Evolutionary conservation across 2,329 filamentous ascomycete genomes (phyloP).

Genomic region (Pseudocercospora pini-densiflorae): DNA sequence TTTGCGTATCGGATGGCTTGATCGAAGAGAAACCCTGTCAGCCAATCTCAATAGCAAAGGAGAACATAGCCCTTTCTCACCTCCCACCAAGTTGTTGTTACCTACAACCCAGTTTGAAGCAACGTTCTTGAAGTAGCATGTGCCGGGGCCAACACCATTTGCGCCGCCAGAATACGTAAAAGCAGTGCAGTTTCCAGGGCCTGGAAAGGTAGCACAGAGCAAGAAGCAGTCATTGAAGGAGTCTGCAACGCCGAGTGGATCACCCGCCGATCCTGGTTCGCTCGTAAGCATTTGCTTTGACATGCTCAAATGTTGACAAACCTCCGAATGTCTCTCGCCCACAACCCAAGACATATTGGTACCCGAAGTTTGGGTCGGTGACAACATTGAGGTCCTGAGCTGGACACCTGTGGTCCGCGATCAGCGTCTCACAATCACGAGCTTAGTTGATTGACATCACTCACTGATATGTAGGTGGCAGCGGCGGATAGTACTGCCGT

Average conservation of each 20-base stretch:
- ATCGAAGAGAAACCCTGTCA: not conserved
- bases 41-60: not conserved
- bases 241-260: not conserved
- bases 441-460: not conserved
- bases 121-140: slow-evolving; percentile 3
- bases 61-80: not conserved
- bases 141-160: not conserved
- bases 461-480: slow-evolving; percentile 7
- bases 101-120: not conserved
- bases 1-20: not conserved
- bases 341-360: slow-evolving; percentile 11
- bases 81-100: not conserved
- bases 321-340: not conserved
- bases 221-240: slow-evolving; percentile 16
- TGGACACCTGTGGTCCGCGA: slow-evolving; percentile 5
- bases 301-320: not conserved
- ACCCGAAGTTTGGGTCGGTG: slow-evolving; percentile 11
- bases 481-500: not conserved
- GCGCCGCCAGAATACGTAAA: slow-evolving; percentile 7
- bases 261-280: not conserved
- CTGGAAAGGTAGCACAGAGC: not conserved
- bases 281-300: not conserved
- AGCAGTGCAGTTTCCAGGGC: slow-evolving; percentile 9
- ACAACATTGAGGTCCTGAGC: slow-evolving; percentile 1
- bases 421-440: not conserved